A percentile compares a stretch with the other conserved stretches of the same genome.
These are phyloP conservation scores for Coemansia asiatica DNA, from an alignment of 192 early-diverging fungal species.

Conservation along the genomic window DNA sequence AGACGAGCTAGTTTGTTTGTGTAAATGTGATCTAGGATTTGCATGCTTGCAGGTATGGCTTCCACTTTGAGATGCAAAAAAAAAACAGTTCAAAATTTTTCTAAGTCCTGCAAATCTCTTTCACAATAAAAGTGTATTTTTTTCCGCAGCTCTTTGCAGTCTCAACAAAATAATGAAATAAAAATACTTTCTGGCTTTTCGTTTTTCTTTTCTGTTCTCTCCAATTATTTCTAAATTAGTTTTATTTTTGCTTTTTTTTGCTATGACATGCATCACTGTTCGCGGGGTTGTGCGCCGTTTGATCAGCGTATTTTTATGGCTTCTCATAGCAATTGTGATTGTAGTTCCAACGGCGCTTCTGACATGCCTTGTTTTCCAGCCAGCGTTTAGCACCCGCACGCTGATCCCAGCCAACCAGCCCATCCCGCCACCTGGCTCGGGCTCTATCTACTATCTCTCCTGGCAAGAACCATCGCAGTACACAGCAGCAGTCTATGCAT, in stretches of 20 bases:
- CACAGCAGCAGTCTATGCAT: background rate
- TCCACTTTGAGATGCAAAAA: too few relatives aligned
- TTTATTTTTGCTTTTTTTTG: background rate
- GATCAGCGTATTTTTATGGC: background rate
- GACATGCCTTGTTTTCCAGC: background rate
- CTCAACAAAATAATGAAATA: too few relatives aligned
- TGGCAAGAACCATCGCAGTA: constrained; percentile 5
- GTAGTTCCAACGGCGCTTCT: background rate
- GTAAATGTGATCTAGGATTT: too few relatives aligned
- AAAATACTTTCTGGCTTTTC: too few relatives aligned
- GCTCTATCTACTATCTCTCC: constrained; percentile 3
- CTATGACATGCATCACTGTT: background rate
- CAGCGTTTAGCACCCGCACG: background rate
- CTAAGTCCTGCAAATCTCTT: too few relatives aligned
- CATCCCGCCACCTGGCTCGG: background rate
- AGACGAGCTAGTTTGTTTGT: too few relatives aligned
- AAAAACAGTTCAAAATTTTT: too few relatives aligned
- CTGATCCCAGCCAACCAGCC: background rate
- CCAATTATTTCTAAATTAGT: too few relatives aligned
- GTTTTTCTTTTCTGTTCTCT: too few relatives aligned
- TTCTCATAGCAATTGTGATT: background rate
- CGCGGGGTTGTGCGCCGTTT: background rate
- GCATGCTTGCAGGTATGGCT: too few relatives aligned
- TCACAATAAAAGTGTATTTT: too few relatives aligned
- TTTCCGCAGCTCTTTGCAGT: too few relatives aligned